Conservation (phyloP, 2,329 filamentous ascomycete genomes). For the Myriosclerotinia scirpicola region DNA sequence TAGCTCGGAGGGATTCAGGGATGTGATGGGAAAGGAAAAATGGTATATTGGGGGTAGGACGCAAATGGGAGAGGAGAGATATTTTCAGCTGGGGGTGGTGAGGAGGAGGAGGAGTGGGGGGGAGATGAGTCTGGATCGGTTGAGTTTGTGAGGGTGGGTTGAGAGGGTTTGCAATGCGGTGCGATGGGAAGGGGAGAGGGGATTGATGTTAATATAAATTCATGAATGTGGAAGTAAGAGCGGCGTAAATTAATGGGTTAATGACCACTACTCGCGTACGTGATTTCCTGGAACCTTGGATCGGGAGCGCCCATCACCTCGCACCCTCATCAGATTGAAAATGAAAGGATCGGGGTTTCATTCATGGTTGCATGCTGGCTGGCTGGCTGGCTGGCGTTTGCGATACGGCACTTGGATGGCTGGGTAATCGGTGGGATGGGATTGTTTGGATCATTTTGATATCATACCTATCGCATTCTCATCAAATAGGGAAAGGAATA, state of each 20-base stretch:
- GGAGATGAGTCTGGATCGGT: slow-evolving; percentile 69
- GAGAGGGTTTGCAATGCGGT: not conserved
- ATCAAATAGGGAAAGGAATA: not conserved
- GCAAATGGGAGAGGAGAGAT: slow-evolving; percentile 73
- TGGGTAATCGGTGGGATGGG: not conserved
- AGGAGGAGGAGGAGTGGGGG: slow-evolving; percentile 72
- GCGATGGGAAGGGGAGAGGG: not conserved
- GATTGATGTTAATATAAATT: not conserved
- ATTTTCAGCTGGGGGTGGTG: slow-evolving; percentile 78
- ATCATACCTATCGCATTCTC: not conserved
- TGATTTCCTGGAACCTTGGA: too few relatives aligned
- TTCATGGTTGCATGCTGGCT: too few relatives aligned
- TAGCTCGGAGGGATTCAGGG: slow-evolving; percentile 72
- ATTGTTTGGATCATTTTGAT: not conserved
- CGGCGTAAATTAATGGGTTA: too few relatives aligned
- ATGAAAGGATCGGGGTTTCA: too few relatives aligned
- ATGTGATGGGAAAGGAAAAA: slow-evolving; percentile 70
- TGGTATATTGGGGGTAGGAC: slow-evolving; percentile 81
- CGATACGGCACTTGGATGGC: too few relatives aligned
- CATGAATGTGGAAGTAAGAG: too few relatives aligned
- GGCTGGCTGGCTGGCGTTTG: too few relatives aligned
- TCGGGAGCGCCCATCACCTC: too few relatives aligned
- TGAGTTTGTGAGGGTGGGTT: slow-evolving; percentile 61
- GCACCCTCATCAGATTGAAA: too few relatives aligned
- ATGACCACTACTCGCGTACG: too few relatives aligned